Percentiles rank a stretch among this genome's conserved stretches.
These are phyloP conservation scores for Diospyros lotus DNA, from an alignment of 148 eudicot species.

Conservation along the genomic window DNA sequence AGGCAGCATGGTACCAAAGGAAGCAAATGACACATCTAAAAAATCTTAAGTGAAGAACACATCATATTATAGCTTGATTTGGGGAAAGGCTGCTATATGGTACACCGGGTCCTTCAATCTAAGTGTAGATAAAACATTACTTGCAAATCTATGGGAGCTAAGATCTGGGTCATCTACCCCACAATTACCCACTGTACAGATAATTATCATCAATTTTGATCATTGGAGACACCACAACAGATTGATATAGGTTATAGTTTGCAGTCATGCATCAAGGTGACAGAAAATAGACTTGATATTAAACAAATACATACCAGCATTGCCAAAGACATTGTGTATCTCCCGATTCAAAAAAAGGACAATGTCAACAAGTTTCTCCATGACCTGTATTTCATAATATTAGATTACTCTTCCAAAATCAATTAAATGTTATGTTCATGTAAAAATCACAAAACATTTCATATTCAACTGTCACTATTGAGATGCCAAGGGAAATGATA, in stretches of 20 bases:
- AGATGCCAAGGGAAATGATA: too few relatives aligned
- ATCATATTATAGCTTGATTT: too few relatives aligned
- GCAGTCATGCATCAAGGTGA: not conserved
- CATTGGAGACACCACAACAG: not conserved
- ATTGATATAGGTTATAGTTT: not conserved
- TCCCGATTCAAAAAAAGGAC: conserved; percentile 46
- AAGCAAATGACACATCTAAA: too few relatives aligned
- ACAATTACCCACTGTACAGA: too few relatives aligned
- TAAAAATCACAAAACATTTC: not conserved
- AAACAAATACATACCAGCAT: conserved; percentile 33
- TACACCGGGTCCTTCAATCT: too few relatives aligned
- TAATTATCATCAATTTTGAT: not conserved
- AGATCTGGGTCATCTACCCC: too few relatives aligned
- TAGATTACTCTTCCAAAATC: conserved; percentile 7
- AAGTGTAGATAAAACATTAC: too few relatives aligned
- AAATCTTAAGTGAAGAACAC: too few relatives aligned
- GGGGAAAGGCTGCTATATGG: too few relatives aligned
- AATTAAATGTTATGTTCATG: too few relatives aligned
- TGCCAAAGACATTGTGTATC: conserved; percentile 39
- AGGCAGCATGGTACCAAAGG: too few relatives aligned
- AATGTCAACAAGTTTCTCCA: conserved; percentile 65
- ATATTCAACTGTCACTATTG: not conserved
- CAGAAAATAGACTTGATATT: not conserved
- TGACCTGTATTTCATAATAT: conserved; percentile 31
- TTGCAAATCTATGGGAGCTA: too few relatives aligned